Percentiles rank a stretch among this genome's conserved stretches.
Conservation (phyloP, 306 rosid species). For the Luffa aegyptiaca region DNA sequence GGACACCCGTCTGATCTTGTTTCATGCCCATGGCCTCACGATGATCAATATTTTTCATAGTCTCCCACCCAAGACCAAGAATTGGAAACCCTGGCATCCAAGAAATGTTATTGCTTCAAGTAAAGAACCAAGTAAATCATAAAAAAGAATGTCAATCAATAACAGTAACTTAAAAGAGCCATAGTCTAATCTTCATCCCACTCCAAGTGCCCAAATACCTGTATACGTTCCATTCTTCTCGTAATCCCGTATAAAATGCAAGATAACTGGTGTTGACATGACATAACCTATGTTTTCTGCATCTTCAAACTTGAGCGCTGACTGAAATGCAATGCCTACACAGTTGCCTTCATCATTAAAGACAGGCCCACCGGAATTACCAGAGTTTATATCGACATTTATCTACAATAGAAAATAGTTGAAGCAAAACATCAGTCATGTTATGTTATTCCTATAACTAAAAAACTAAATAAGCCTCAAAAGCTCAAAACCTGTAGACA, state of each 20-base stretch:
- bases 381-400: slow-evolving; percentile 94
- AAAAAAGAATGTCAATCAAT: background rate
- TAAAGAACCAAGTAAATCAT: background rate
- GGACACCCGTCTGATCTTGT: slow-evolving; percentile 91
- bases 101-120: slow-evolving; percentile 6
- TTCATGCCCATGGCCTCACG: slow-evolving; percentile 70
- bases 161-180: background rate
- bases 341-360: slow-evolving; percentile 84
- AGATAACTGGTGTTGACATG: slow-evolving; percentile 93
- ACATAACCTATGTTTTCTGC: slow-evolving; percentile 92
- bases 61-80: slow-evolving; percentile 98
- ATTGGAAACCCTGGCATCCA: slow-evolving; percentile 70
- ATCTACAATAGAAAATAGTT: slow-evolving; percentile 37
- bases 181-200: background rate
- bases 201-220: slow-evolving; percentile 27
- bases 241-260: slow-evolving; percentile 84
- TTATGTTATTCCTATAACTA: background rate
- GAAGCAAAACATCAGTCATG: slow-evolving; percentile 10
- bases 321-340: slow-evolving; percentile 97
- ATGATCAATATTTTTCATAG: slow-evolving; percentile 95
- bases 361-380: slow-evolving; percentile 98
- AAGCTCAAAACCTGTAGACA: slow-evolving; percentile 70
- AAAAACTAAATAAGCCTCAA: background rate
- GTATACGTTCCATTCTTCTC: slow-evolving; percentile 84
- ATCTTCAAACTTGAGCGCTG: slow-evolving; percentile 90